Conservation (phyloP, 768 basidiomycete genomes). For the Grammothele lineata region DNA sequence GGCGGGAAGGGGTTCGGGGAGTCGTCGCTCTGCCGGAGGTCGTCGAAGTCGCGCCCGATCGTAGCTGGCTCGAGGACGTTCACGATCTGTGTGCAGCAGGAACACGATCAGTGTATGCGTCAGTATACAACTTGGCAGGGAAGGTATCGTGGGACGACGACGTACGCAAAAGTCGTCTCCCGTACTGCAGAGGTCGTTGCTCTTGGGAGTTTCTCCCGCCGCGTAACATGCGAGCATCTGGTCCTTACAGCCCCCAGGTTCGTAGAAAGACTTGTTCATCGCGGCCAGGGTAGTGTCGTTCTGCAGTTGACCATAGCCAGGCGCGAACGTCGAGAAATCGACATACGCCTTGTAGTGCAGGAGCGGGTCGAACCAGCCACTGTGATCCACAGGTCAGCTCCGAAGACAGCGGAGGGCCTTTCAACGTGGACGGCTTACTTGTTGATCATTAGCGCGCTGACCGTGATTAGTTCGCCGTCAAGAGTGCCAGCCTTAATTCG, state of each 20-base stretch:
- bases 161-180: slow-evolving; percentile 58
- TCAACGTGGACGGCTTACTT: slow-evolving; percentile 14
- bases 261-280: slow-evolving; percentile 46
- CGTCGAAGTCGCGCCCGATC: slow-evolving; percentile 49
- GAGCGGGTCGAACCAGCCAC: slow-evolving; percentile 65
- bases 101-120: neutral
- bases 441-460: slow-evolving; percentile 58
- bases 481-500: slow-evolving; percentile 42
- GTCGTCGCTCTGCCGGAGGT: slow-evolving; percentile 52
- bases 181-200: slow-evolving; percentile 44
- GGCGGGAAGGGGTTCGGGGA: slow-evolving; percentile 46
- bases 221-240: slow-evolving; percentile 54
- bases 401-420: too few relatives aligned
- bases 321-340: slow-evolving; percentile 55
- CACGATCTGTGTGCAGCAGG: slow-evolving; percentile 35
- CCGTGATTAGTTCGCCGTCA: slow-evolving; percentile 45
- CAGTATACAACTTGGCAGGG: neutral
- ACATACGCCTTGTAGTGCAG: slow-evolving; percentile 60
- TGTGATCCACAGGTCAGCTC: slow-evolving; percentile 25
- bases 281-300: slow-evolving; percentile 38
- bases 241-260: slow-evolving; percentile 45
- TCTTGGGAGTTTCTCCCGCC: slow-evolving; percentile 42
- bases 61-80: slow-evolving; percentile 49
- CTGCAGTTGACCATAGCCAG: slow-evolving; percentile 63
- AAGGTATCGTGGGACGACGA: too few relatives aligned